Conservation (phyloP, 306 rosid species). For the Biancaea sappan region DNA sequence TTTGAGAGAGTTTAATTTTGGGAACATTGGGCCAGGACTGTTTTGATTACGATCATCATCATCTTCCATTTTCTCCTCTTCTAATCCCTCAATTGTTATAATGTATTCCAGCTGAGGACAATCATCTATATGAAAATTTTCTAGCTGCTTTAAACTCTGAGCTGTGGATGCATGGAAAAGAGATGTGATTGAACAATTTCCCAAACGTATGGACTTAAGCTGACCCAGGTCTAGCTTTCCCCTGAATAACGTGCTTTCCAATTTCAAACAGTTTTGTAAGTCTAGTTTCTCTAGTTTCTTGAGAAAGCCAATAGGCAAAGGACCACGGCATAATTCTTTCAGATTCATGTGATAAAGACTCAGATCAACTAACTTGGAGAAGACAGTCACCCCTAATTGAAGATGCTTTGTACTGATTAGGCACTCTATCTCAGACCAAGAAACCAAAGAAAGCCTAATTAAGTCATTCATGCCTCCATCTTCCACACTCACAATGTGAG, state of each 20-base stretch:
- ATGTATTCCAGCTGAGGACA: constrained; percentile 11
- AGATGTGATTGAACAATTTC: background rate
- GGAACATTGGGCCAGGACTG: too few relatives aligned
- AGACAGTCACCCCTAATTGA: background rate
- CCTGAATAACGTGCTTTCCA: background rate
- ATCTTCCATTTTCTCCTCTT: background rate
- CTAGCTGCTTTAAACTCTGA: constrained; percentile 15
- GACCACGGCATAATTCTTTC: background rate
- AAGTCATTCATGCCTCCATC: background rate
- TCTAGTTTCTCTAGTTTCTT: background rate
- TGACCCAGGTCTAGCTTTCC: background rate
- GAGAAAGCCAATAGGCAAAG: background rate
- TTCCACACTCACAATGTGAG: constrained; percentile 1
- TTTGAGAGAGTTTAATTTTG: too few relatives aligned
- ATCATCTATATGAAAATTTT: background rate
- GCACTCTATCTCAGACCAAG: background rate
- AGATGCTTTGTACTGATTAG: background rate
- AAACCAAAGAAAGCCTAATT: background rate
- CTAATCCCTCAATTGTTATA: background rate
- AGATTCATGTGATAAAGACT: background rate
- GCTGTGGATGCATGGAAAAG: background rate
- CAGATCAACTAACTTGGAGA: constrained; percentile 21
- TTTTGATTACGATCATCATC: too few relatives aligned
- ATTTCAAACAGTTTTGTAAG: background rate
- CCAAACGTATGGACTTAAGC: background rate